Evolutionary conservation across 2,329 filamentous ascomycete species (phyloP), one percentile per base, ranked within the genome.

Genomic region (Neofusicoccum sp.): DNA sequence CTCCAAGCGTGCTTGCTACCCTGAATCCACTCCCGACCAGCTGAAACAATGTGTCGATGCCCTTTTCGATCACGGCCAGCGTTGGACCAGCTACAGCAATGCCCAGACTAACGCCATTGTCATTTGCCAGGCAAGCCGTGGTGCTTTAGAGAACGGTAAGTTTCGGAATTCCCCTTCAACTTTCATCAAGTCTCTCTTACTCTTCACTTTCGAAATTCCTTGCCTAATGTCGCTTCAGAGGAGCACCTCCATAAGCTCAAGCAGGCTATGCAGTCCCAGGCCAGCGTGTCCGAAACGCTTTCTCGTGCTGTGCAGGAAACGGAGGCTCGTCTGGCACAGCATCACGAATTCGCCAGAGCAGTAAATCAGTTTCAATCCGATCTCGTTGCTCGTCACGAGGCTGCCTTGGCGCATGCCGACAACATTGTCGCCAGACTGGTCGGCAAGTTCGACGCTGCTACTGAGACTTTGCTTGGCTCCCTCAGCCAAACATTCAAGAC

Each of bases 31-130:
- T 28, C 67, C 69, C 5, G 54, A 65, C 12, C 66, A 78, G 47
- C 69, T 86, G 26, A 75, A 78, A 47, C 66, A 73, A 8, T 89
- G 86, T 65, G 72, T 86, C 4, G 76, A 74, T 47, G 79, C 79
- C 4, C 71, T 89, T 1, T 80, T 82, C 47, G 78, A 79, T 16
- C 77, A 80, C 26, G 78, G 81, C 1, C 84, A 85, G 45, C 82
- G 79, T 69, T 89, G 86, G 85, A 86, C 80, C 1, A 87, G 84
- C 26, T 89, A 86, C 73, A 84, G 83, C 65, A 86, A 86, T 70
- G 83, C 79, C 61, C 78, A 80, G 60, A 83, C 86, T 60, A 85
- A 86, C 64, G 85, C 85, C 2, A 75, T 84, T 44, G 73, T 85
- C 16, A 84, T 89, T 65, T 89, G 87, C 64, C 81, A 86, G 63